Base-by-base conservation (phyloP, 768 basidiomycete species). In the Kwoniella bestiolae region DNA sequence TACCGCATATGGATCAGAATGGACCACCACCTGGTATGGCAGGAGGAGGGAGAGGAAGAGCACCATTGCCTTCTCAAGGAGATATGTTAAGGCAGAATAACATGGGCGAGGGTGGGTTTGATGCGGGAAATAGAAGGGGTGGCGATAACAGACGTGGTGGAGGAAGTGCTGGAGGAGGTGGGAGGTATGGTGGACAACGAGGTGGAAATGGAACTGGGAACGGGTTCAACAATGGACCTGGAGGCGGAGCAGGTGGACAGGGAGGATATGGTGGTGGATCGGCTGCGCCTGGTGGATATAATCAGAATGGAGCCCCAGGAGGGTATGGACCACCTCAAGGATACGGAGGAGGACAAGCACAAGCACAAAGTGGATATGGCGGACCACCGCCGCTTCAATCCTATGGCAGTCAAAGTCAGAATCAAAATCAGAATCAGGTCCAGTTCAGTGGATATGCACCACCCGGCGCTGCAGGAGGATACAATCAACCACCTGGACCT, bases 61-160 rank as follows among this genome's bases (percentile, higher is more conserved):
- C 83, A 11, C 80, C 84, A 60, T 71, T 85, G 56, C 84, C 84
- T 5, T 81, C 82, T 46, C 87, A 87, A 69, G 85, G 86, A 41
- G 87, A 88, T 32, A 82, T 85, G 78, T 85, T 79, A 44, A 64
- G 66, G 31, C 68, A 72, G 79, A 72, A 69, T n/a, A 51, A 51
- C 29, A 26, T 51, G 26, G 21, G 56, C 21, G 53, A 31, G 18
- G 21, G 25, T 29, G 45, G 64, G 12, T 38, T 38, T 49, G 32
- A 38, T 44, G 44, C n/a, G n/a, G n/a, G n/a, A n/a, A n/a, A 57
- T 21, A 56, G 50, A 5, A 21, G 26, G 25, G 49, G 52, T 23
- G 35, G 35, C 18, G 34, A 25, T 23, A 16, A 18, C 14, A 41
- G 58, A 49, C 16, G 31, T n/a, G 44, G 56, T 11, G 34, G 34